Percentiles rank a stretch among this genome's conserved stretches.
These are phyloP conservation scores for Ogataea philodendri DNA, from an alignment of 805 yeast genomes.

Conservation along the genomic window DNA sequence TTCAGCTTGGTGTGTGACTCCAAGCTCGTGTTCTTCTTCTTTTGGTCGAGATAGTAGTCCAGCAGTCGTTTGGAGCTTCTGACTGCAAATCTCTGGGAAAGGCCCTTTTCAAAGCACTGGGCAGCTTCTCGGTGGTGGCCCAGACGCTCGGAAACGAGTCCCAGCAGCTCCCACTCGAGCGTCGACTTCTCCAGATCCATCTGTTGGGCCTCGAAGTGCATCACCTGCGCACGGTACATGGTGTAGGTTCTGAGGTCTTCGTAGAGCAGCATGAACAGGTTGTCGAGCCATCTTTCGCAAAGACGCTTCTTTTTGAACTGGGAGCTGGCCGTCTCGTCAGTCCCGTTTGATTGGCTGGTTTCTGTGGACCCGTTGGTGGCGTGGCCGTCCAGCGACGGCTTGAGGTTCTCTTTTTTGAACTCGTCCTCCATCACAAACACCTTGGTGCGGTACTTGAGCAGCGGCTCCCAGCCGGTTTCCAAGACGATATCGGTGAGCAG, in stretches of 20 bases:
- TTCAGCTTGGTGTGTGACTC: conserved; percentile 42
- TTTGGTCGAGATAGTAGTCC: conserved; percentile 58
- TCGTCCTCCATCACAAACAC: conserved; percentile 72
- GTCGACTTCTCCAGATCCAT: conserved; percentile 74
- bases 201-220: conserved; percentile 87
- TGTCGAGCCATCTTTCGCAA: conserved; percentile 75
- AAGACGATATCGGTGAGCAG: conserved; percentile 64
- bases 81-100: conserved; percentile 75
- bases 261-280: conserved; percentile 62
- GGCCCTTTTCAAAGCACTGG: conserved; percentile 72
- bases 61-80: conserved; percentile 73
- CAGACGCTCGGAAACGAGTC: conserved; percentile 78
- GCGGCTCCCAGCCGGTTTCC: conserved; percentile 69
- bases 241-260: conserved; percentile 81
- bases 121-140: conserved; percentile 88
- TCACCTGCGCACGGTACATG: conserved; percentile 88
- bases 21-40: conserved; percentile 30
- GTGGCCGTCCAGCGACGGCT: conserved; percentile 16
- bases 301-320: conserved; percentile 63
- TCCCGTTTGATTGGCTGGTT: too few relatives aligned
- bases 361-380: conserved; percentile 6
- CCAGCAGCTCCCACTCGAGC: conserved; percentile 90
- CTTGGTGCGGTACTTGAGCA: conserved; percentile 56
- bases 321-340: conserved; percentile 5
- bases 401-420: conserved; percentile 39